Percentiles rank a stretch among this genome's conserved stretches.
These are phyloP conservation scores for Petrea volubilis DNA, from an alignment of 257 asterid genomes.

Conservation along the genomic window DNA sequence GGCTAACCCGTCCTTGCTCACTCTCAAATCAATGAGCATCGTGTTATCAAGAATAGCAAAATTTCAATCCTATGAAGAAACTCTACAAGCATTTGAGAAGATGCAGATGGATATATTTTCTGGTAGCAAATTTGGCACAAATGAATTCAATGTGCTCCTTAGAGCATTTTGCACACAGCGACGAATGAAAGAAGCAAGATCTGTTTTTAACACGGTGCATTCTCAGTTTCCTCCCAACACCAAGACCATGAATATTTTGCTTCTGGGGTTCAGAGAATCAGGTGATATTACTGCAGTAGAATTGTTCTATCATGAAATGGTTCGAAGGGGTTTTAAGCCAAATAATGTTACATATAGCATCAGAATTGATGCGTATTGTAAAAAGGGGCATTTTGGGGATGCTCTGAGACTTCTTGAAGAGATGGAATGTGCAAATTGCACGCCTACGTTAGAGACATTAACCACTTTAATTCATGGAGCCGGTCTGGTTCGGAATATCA, in stretches of 20 bases:
- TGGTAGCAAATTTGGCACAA: slow-evolving; percentile 57
- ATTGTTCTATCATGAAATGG: slow-evolving; percentile 88
- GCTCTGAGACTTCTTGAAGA: slow-evolving; percentile 78
- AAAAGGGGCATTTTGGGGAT: slow-evolving; percentile 66
- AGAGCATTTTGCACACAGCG: no score
- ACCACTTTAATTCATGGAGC: slow-evolving; percentile 94
- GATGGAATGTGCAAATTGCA: slow-evolving; percentile 55
- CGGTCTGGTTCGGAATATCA: slow-evolving; percentile 67
- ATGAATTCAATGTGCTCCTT: slow-evolving; percentile 76
- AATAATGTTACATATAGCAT: slow-evolving; percentile 59
- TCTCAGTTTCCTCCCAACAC: slow-evolving; percentile 60
- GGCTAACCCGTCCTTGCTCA: slow-evolving; percentile 77
- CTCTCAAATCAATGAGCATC: slow-evolving; percentile 87
- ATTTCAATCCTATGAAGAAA: slow-evolving; percentile 67
- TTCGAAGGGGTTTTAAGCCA: slow-evolving; percentile 81
- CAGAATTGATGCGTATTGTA: slow-evolving; percentile 79
- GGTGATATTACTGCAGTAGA: slow-evolving; percentile 81
- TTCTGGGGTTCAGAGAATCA: slow-evolving; percentile 87
- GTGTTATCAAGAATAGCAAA: slow-evolving; percentile 80
- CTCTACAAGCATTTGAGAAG: slow-evolving; percentile 78
- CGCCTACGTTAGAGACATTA: slow-evolving; percentile 72
- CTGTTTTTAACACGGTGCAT: slow-evolving; percentile 75
- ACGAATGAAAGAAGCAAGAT: no score
- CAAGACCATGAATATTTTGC: slow-evolving; percentile 85
- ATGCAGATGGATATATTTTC: slow-evolving; percentile 63